Evolutionary conservation across 116 monocot genomes (phyloP).

Genomic region (Dioscorea cayenensis): DNA sequence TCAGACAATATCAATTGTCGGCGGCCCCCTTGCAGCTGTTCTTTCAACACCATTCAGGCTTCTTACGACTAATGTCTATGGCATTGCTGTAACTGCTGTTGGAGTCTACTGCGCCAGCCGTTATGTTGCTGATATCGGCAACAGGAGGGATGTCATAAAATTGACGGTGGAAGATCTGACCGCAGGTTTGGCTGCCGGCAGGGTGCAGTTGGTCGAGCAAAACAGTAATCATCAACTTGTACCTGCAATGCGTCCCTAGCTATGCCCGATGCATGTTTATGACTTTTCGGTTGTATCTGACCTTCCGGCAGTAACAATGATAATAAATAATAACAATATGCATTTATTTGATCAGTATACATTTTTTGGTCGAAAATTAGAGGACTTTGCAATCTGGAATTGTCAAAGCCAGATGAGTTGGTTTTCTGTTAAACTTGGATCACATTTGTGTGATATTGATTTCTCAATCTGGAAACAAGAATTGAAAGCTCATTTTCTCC

Average conservation of each 20-base stretch:
- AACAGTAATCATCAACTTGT: slow-evolving; percentile 15
- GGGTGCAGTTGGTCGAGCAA: slow-evolving; percentile 37
- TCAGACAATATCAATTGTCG: slow-evolving; percentile 70
- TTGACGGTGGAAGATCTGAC: slow-evolving; percentile 69
- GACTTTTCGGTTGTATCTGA: too few relatives aligned
- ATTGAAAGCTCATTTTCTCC: too few relatives aligned
- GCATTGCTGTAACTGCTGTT: slow-evolving; percentile 58
- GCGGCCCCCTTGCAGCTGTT: slow-evolving; percentile 68
- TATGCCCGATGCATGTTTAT: too few relatives aligned
- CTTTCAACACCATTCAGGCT: slow-evolving; percentile 62
- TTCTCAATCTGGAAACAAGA: too few relatives aligned
- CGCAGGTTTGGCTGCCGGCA: slow-evolving; percentile 36
- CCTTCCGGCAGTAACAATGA: too few relatives aligned
- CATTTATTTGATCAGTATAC: too few relatives aligned
- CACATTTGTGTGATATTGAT: too few relatives aligned
- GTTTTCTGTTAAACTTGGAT: too few relatives aligned
- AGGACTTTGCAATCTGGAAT: too few relatives aligned
- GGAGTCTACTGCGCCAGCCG: slow-evolving; percentile 80
- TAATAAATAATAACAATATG: too few relatives aligned
- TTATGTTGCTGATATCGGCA: slow-evolving; percentile 66
- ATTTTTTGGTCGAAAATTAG: too few relatives aligned
- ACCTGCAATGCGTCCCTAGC: background rate
- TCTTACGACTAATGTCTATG: slow-evolving; percentile 61
- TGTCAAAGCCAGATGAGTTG: too few relatives aligned
- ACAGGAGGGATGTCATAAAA: slow-evolving; percentile 59